Evolutionary conservation across 805 yeast species (phyloP).

Genomic region (Spathaspora sp.): DNA sequence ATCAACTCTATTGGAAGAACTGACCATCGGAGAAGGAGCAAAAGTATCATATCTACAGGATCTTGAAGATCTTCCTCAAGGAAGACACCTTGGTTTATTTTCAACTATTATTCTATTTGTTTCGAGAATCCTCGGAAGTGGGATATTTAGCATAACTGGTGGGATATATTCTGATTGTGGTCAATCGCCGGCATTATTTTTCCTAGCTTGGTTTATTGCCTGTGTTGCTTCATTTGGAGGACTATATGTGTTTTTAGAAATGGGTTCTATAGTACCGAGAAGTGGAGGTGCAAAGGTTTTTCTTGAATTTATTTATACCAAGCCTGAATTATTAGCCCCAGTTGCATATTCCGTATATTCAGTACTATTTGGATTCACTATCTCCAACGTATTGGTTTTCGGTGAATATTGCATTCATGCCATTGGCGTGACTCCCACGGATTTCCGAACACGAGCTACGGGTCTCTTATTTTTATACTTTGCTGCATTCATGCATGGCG

Average conservation of each 20-base stretch:
- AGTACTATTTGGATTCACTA: conserved; percentile 51
- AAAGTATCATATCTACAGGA: conserved; percentile 22
- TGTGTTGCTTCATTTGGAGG: conserved; percentile 65
- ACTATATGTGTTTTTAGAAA: conserved; percentile 59
- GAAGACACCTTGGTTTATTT: conserved; percentile 68
- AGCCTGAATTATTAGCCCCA: conserved; percentile 53
- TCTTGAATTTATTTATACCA: conserved; percentile 60
- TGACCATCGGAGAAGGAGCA: neutral
- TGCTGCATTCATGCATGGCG: conserved; percentile 47
- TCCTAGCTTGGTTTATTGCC: conserved; percentile 60
- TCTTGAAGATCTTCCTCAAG: conserved; percentile 61
- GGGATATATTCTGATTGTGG: conserved; percentile 66
- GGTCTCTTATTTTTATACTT: conserved; percentile 25
- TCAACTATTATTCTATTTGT: conserved; percentile 63
- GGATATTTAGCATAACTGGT: conserved; percentile 71
- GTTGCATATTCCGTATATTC: conserved; percentile 48
- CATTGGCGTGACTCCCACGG: conserved; percentile 37
- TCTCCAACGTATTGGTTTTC: conserved; percentile 56
- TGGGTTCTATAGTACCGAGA: conserved; percentile 68
- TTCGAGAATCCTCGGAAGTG: conserved; percentile 72
- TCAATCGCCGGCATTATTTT: conserved; percentile 58
- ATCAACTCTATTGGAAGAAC: neutral
- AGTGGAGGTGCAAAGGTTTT: conserved; percentile 78
- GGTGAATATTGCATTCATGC: conserved; percentile 56
- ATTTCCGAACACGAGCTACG: conserved; percentile 29